These are phyloP conservation scores for Myxozyma lipomycoides DNA, from an alignment of 805 yeast genomes.

Conservation along the genomic window DNA sequence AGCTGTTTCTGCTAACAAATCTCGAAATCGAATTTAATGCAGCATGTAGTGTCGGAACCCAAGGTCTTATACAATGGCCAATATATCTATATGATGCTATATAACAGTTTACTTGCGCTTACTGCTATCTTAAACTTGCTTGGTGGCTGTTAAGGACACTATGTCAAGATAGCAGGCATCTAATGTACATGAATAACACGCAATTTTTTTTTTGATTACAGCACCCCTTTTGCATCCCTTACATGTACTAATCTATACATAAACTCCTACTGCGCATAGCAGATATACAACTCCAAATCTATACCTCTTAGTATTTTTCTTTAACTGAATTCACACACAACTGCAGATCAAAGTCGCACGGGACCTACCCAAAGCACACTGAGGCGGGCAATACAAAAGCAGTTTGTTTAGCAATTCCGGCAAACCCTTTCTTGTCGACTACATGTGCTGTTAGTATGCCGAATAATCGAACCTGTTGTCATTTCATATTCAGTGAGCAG, in stretches of 20 bases:
- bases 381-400: constrained; percentile 22
- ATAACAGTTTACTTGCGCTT: too few relatives aligned
- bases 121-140: too few relatives aligned
- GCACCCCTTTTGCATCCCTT: neutral
- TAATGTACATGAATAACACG: neutral
- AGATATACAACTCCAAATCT: constrained; percentile 30
- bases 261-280: constrained; percentile 31
- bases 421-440: constrained; percentile 17
- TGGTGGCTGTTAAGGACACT: too few relatives aligned
- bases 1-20: too few relatives aligned
- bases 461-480: constrained; percentile 7
- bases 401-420: constrained; percentile 17
- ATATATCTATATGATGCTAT: too few relatives aligned
- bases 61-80: too few relatives aligned
- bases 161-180: too few relatives aligned
- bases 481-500: neutral
- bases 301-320: neutral
- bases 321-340: neutral
- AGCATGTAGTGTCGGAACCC: too few relatives aligned
- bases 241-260: constrained; percentile 19
- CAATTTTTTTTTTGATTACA: too few relatives aligned
- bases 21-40: too few relatives aligned
- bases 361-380: constrained; percentile 20
- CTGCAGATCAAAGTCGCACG: neutral
- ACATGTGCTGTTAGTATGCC: neutral